These are phyloP conservation scores for Dryas integrifolia DNA, from an alignment of 331 rosid species.

Conservation along the genomic window DNA sequence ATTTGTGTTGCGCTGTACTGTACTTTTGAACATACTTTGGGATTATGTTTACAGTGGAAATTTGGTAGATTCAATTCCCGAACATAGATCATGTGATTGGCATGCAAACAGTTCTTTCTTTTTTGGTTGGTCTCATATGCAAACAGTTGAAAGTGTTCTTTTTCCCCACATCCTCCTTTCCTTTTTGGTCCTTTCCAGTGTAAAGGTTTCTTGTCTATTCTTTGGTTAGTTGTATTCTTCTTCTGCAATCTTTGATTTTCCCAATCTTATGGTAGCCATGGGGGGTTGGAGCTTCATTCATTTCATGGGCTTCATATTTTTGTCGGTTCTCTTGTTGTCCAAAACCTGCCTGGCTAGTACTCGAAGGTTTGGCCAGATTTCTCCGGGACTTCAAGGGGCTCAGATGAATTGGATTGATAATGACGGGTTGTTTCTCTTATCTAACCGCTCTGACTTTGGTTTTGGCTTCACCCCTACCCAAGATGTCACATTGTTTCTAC, in stretches of 20 bases:
- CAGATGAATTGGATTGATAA: conserved; percentile 72
- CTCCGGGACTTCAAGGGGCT: conserved; percentile 48
- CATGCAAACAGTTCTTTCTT: background rate
- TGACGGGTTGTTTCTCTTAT: conserved; percentile 59
- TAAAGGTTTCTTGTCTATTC: conserved; percentile 3
- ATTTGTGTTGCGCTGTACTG: background rate
- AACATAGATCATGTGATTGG: background rate
- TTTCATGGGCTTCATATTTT: conserved; percentile 25
- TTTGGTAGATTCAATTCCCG: conserved; percentile 17
- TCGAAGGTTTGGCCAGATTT: conserved; percentile 31
- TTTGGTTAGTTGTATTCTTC: conserved; percentile 6
- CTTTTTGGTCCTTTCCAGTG: background rate
- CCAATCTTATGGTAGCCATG: conserved; percentile 34
- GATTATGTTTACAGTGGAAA: background rate
- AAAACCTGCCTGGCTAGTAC: conserved; percentile 42
- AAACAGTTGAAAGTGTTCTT: background rate
- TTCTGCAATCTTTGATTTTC: conserved; percentile 8
- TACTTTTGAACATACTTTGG: background rate
- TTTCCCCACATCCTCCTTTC: background rate
- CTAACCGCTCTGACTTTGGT: conserved; percentile 41
- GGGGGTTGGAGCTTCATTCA: conserved; percentile 30
- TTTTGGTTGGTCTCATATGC: conserved; percentile 1
- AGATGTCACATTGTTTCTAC: conserved; percentile 51
- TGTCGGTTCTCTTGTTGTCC: conserved; percentile 26
- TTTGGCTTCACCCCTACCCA: conserved; percentile 52